Percentiles rank a stretch among this genome's conserved stretches.
These are phyloP conservation scores for Usnea hakonensis DNA, from an alignment of 495 filamentous ascomycete genomes.

Conservation along the genomic window DNA sequence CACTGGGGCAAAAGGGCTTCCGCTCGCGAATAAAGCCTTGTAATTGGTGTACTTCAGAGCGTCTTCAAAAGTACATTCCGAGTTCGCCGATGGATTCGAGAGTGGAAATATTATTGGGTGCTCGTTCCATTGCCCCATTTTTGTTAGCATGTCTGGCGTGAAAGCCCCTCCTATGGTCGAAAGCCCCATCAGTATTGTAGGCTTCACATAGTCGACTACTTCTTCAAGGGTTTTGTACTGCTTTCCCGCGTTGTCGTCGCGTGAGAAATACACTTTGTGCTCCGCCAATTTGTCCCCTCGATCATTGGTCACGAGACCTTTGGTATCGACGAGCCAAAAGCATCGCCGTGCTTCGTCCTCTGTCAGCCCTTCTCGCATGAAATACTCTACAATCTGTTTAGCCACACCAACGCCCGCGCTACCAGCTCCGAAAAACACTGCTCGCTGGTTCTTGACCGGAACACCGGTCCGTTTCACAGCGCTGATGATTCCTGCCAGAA, in stretches of 20 bases:
- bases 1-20: constrained; percentile 81
- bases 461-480: constrained; percentile 84
- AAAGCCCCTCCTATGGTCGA: constrained; percentile 93
- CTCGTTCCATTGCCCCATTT: constrained; percentile 75
- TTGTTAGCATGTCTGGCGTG: constrained; percentile 75
- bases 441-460: constrained; percentile 80
- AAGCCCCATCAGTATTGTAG: constrained; percentile 88
- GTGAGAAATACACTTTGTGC: constrained; percentile 97
- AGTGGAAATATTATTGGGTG: constrained; percentile 87
- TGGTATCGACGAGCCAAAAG: constrained; percentile 97
- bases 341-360: constrained; percentile 82
- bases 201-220: constrained; percentile 87
- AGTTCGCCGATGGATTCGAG: constrained; percentile 89
- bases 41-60: constrained; percentile 84
- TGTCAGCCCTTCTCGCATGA: constrained; percentile 85
- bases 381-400: constrained; percentile 93
- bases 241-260: constrained; percentile 80
- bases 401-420: constrained; percentile 94
- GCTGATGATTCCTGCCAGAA: constrained; percentile 89
- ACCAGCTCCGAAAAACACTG: constrained; percentile 94
- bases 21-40: constrained; percentile 85
- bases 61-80: constrained; percentile 93
- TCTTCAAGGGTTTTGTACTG: constrained; percentile 87
- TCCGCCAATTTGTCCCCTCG: constrained; percentile 90
- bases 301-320: constrained; percentile 88